Base-by-base conservation (phyloP, 352 stramenopile species). In the Globisporangium cystogenes region DNA sequence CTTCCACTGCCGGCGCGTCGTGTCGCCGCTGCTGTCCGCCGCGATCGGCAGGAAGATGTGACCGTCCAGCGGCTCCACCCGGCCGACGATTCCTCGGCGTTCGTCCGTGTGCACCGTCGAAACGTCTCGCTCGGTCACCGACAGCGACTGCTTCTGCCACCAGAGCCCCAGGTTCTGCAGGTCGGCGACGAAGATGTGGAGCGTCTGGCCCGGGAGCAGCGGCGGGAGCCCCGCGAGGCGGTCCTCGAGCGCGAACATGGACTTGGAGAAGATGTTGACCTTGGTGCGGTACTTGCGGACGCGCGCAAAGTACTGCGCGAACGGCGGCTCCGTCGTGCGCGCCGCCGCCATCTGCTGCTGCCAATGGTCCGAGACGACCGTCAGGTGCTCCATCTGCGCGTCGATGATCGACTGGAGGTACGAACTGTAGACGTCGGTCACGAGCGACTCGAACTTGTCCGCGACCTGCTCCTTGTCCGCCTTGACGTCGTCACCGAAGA, bases 101-200 rank as follows among this genome's bases (percentile, higher is more conserved):
- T 80, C 76, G 43, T 90, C 76, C 3, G 74, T 71, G 47, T 90
- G 76, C 18, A 75, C 52, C 2, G 70, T 86, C 36, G 67, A 73
- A 29, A 88, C 70, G 35, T 87, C 80, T 48, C 74, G 51, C 26
- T 88, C 71, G 0, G 75, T 77, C 1, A 71, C 57, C 7, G 70
- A 72, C 36, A 78, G 61, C 7, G 88, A 59, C 0, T 71, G 62
- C 33, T 87, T 87, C 35, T 84, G 75, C 76, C 75, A 87, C 76
- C 80, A 90, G 2, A 90, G 49, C 1, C 80, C 80, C 4, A 87
- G 53, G 10, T 72, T 40, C 18, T 56, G 60, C 11, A 65, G 45
- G 55, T 90, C 76, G 5, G 77, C 74, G 7, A 90, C 76, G 7
- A 90, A 59, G 20, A 87, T 44, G 23, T 75, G 74, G 3, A 69